phyloP scores from a whole-genome alignment of 2,329 filamentous ascomycete species.

The Fusarium cyanostomum region DNA sequence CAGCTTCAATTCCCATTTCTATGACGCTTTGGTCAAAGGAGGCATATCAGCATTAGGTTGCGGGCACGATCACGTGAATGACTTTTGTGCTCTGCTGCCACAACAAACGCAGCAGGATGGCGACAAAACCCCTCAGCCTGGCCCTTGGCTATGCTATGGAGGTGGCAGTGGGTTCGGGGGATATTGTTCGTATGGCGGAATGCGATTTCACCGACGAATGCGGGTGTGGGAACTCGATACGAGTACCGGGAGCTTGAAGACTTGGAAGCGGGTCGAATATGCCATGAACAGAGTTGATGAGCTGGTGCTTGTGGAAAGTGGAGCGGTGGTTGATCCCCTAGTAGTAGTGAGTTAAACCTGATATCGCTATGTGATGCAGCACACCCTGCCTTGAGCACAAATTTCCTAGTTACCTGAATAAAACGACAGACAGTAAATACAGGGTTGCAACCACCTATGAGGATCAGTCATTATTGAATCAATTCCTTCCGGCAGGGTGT shows the following conservation, averaged over 20 bases:
- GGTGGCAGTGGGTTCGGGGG: neutral
- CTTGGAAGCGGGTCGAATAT: constrained; percentile 48
- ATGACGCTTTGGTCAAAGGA: neutral
- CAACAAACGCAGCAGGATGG: neutral
- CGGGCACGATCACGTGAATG: neutral
- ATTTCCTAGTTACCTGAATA: too few relatives aligned
- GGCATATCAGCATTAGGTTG: neutral
- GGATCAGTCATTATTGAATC: too few relatives aligned
- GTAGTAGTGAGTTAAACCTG: too few relatives aligned
- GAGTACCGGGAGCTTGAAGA: constrained; percentile 33
- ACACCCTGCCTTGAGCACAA: too few relatives aligned
- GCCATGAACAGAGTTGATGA: constrained; percentile 45
- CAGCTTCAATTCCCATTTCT: neutral
- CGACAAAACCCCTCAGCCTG: neutral
- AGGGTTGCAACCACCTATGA: too few relatives aligned
- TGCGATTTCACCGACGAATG: neutral
- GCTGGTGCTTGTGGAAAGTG: constrained; percentile 44
- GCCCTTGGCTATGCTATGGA: neutral
- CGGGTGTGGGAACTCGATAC: neutral
- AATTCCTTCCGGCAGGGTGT: too few relatives aligned
- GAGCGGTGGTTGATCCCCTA: too few relatives aligned
- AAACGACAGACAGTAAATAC: too few relatives aligned
- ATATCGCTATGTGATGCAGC: too few relatives aligned
- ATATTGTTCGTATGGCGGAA: neutral
- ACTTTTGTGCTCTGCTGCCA: neutral